phyloP scores from a whole-genome alignment of 805 yeast species.

The Brettanomyces bruxellensis region DNA sequence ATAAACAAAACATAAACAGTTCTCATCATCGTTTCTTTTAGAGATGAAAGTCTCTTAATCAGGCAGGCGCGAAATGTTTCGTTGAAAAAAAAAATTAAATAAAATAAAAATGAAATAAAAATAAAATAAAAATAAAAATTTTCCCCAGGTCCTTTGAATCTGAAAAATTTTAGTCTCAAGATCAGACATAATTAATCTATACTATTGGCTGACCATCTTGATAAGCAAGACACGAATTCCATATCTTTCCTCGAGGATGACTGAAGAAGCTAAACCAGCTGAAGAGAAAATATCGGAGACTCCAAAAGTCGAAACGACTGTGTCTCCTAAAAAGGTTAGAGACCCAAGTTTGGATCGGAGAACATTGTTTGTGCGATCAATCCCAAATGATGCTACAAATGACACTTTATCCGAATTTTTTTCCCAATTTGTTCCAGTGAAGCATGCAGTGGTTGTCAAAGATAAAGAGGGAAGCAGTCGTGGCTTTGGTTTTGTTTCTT shows the following conservation, averaged over 20 bases:
- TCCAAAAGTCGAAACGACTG: neutral
- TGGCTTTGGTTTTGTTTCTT: conserved; percentile 95
- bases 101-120: neutral
- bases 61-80: too few relatives aligned
- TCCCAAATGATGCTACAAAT: conserved; percentile 73
- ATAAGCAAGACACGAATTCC: too few relatives aligned
- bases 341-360: conserved; percentile 37
- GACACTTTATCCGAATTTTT: conserved; percentile 79
- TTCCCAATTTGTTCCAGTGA: conserved; percentile 89
- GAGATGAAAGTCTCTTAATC: too few relatives aligned
- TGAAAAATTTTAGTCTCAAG: too few relatives aligned
- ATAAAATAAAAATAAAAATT: neutral
- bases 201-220: too few relatives aligned
- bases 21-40: too few relatives aligned
- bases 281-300: neutral
- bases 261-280: neutral
- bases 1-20: too few relatives aligned
- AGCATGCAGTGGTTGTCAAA: conserved; percentile 85
- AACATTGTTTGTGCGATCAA: conserved; percentile 78
- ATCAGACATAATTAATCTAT: too few relatives aligned
- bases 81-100: neutral
- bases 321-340: neutral
- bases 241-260: neutral
- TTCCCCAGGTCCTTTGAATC: too few relatives aligned
- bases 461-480: conserved; percentile 70